Evolutionary conservation across 345 rosid genomes (phyloP).

Genomic region (Citrus sp.): DNA sequence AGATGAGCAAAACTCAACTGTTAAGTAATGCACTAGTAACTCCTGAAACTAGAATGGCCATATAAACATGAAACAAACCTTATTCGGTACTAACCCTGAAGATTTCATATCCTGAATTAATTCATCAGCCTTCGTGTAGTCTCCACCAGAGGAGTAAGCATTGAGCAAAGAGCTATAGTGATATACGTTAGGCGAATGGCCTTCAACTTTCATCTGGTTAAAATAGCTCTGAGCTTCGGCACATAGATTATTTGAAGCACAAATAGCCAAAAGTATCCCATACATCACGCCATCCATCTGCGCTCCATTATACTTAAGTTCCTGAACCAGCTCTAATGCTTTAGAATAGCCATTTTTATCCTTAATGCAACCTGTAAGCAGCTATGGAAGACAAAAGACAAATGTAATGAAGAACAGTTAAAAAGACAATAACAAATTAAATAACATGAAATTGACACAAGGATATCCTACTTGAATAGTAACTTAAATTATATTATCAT

Average conservation of each 20-base stretch:
- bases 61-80: constrained; percentile 51
- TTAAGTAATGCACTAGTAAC: neutral
- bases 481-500: neutral
- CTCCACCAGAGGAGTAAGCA: constrained; percentile 71
- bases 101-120: constrained; percentile 74
- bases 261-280: constrained; percentile 81
- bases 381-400: constrained; percentile 41
- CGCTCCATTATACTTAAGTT: constrained; percentile 51
- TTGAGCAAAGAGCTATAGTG: constrained; percentile 89
- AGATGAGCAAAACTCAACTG: neutral
- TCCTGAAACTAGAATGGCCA: neutral
- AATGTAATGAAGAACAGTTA: constrained; percentile 13
- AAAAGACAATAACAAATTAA: neutral
- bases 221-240: constrained; percentile 76
- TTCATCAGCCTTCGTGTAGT: constrained; percentile 77
- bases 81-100: constrained; percentile 74
- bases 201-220: constrained; percentile 75
- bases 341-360: constrained; percentile 57
- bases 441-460: neutral
- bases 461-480: neutral
- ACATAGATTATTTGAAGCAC: constrained; percentile 74
- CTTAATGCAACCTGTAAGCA: constrained; percentile 88
- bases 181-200: constrained; percentile 64
- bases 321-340: constrained; percentile 70
- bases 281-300: constrained; percentile 78